A percentile compares a stretch with the other conserved stretches of the same genome.
These are phyloP conservation scores for Manihot esculenta DNA, from an alignment of 441 rosid species.

Conservation along the genomic window DNA sequence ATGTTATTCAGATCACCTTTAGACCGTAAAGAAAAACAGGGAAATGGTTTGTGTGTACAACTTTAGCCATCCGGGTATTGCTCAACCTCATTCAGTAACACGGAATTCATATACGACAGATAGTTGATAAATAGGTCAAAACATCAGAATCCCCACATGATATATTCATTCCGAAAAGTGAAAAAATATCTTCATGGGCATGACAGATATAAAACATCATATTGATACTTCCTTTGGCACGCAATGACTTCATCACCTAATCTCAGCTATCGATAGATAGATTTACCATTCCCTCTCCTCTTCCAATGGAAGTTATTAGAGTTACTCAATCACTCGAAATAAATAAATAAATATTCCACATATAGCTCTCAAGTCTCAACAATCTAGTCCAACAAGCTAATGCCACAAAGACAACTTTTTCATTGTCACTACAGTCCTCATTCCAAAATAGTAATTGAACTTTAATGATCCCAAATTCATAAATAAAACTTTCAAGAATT, in stretches of 20 bases:
- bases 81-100: background rate
- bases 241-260: background rate
- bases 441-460: background rate
- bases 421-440: background rate
- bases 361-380: background rate
- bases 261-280: background rate
- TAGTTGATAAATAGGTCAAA: background rate
- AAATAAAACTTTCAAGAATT: background rate
- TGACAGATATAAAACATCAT: background rate
- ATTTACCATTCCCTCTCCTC: background rate
- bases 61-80: background rate
- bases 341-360: background rate
- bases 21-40: background rate
- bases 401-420: background rate
- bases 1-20: background rate
- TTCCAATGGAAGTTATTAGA: background rate
- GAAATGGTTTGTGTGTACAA: background rate
- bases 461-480: background rate
- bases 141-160: background rate
- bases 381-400: constrained; percentile 1
- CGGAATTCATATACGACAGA: background rate
- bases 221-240: background rate
- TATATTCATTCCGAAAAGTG: background rate
- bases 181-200: background rate
- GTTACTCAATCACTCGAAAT: background rate